A percentile compares a stretch with the other conserved stretches of the same genome.
Evolutionary conservation across 192 early-diverging fungal species (phyloP).

Genomic region (Spinellus fusiger): DNA sequence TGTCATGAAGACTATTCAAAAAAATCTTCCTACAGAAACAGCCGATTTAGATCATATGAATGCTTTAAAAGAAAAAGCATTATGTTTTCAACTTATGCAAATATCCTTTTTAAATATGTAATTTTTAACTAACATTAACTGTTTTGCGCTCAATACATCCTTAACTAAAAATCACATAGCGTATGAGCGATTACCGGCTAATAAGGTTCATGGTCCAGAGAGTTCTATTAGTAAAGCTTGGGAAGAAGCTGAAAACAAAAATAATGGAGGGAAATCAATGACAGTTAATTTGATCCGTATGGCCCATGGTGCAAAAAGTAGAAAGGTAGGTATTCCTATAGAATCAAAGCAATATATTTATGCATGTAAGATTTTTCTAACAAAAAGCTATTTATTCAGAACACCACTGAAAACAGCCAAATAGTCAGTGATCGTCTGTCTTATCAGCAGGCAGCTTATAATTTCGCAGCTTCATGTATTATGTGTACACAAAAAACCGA

Average conservation of each 20-base stretch:
- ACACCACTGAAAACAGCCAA: constrained; percentile 10
- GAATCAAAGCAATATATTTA: neutral
- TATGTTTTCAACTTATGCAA: constrained; percentile 41
- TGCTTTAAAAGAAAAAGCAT: constrained; percentile 34
- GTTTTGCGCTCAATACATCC: neutral
- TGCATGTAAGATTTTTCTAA: neutral
- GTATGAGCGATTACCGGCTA: constrained; percentile 35
- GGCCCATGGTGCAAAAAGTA: constrained; percentile 34
- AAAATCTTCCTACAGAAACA: constrained; percentile 9
- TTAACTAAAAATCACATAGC: constrained; percentile 32
- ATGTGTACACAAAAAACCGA: constrained; percentile 50
- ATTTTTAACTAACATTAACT: neutral
- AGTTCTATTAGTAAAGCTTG: constrained; percentile 34
- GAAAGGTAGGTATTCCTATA: constrained; percentile 24
- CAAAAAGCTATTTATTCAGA: neutral
- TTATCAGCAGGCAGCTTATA: constrained; percentile 54
- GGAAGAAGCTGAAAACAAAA: constrained; percentile 22
- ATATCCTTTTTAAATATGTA: constrained; percentile 36
- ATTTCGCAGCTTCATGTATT: constrained; percentile 48
- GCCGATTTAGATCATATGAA: constrained; percentile 17
- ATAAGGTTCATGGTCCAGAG: constrained; percentile 34
- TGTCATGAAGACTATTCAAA: constrained; percentile 46
- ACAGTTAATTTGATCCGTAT: constrained; percentile 37
- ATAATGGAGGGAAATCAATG: constrained; percentile 31
- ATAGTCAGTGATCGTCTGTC: constrained; percentile 10